phyloP scores from a whole-genome alignment of 2,329 filamentous ascomycete species.

The Trichothecium sympodiale region DNA sequence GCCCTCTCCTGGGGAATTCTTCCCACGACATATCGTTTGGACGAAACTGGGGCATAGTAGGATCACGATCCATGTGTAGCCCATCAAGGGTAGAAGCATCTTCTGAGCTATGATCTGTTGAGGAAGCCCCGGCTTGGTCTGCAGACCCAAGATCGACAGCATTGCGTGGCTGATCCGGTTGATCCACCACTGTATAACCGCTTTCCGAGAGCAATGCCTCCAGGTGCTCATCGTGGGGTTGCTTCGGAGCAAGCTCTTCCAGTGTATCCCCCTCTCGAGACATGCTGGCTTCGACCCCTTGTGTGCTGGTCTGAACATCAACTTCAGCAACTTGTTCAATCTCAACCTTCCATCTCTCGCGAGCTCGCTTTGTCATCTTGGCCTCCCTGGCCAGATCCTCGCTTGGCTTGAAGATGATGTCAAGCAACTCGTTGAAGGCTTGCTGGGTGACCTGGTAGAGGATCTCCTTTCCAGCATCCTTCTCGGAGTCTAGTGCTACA shows the following conservation, averaged over 20 bases:
- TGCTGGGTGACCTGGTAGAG: conserved; percentile 87
- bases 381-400: conserved; percentile 67
- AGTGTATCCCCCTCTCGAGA: background rate
- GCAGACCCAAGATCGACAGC: conserved; percentile 4
- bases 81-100: too few species aligned
- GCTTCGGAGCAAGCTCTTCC: background rate
- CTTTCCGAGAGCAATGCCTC: too few species aligned
- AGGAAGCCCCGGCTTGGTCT: conserved; percentile 5
- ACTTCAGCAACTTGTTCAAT: conserved; percentile 21
- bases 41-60: conserved; percentile 58
- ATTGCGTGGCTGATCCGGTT: conserved; percentile 1
- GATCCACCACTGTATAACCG: conserved; percentile 23
- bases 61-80: conserved; percentile 35
- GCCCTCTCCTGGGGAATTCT: conserved; percentile 2
- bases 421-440: conserved; percentile 84
- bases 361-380: conserved; percentile 48
- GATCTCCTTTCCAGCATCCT: conserved; percentile 76
- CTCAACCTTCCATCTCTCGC: conserved; percentile 42
- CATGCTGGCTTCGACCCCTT: background rate
- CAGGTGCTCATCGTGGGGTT: background rate
- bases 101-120: background rate
- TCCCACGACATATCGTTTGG: conserved; percentile 34
- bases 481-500: conserved; percentile 54
- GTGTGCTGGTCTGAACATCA: conserved; percentile 12
- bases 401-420: conserved; percentile 70